Base-by-base conservation (phyloP, 257 asterid genomes). In the Dorcoceras hygrometricum region DNA sequence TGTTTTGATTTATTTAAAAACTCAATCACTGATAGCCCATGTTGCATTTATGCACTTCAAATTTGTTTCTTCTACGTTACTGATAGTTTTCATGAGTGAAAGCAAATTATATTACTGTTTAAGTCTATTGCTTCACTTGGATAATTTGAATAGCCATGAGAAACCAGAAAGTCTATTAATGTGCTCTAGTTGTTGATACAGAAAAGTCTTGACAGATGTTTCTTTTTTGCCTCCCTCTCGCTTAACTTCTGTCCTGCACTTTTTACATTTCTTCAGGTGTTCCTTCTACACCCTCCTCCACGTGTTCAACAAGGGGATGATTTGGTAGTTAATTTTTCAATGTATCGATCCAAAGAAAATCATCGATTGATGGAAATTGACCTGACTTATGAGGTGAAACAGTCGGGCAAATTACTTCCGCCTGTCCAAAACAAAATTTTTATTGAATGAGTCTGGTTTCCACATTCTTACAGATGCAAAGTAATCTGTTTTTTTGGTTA, bases 291-390 rank as follows among this genome's bases (percentile, higher is more conserved):
- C 71, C 96, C 95, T 62, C 82, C 96, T 60, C 71, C 32, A 12
- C 65, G 19, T 23, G 85, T 86, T 72, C 72, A 67, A 48, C 70
- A 56, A 24, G 95, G 88, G 31, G 96, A 94, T 68, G 71, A 66
- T 43, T 36, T 90, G 79, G 66, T 0, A 12, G 66, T 88, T 53
- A 53, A 80, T 27, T 75, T 90, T 56, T 74, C 78, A 16, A 90
- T 90, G 96, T 73, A 34, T 25, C 98, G 98, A 4, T 77, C 93
- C 65, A 86, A 80, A 80, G 88, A 88, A 23, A 90, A 88, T 75
- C 98, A 94, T 68, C 90, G 99, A 60, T 75, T 94, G 78, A 46
- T 46, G 54, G 54, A 46, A 46, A 46, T 46, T 46, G 54, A 16
- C 54, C 20, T 46, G 54, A 14, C 54, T 3, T 46, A 46, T 46